Evolutionary conservation across 2,329 filamentous ascomycete genomes (phyloP), one percentile per base, ranked within the genome.

Genomic region (Knufia petricola): DNA sequence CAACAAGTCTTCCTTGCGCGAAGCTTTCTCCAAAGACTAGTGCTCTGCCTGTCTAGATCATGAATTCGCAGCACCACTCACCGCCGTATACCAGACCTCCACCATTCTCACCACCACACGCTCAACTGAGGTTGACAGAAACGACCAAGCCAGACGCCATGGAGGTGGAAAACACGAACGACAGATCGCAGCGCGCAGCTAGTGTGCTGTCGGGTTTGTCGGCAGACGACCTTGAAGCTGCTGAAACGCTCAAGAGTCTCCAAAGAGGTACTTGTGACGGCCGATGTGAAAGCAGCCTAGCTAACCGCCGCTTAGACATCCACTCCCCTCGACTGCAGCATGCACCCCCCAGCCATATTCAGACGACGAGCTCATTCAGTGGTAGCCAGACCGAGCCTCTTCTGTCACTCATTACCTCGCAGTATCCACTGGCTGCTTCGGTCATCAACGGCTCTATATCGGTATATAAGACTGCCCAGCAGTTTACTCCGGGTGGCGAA

Each of bases 401-500:
- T 4, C 72, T 96, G 2, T 85, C 87, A 3, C 78, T 96, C 1
- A 77, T 96, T 19, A 94, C 88, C 0, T 89, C 87, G 2, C 86
- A 86, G 1, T 88, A 95, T 61, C 90, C 90, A 0, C 73, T 94
- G 52, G 77, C 95, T 13, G 87, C 86, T 8, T 87, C 81, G 23
- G 87, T 88, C 0, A 89, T 94, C 58, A 87, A 86, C 56, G 82
- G 83, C 46, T 90, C 88, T 0, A 77, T 90, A 6, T 87, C 85
- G 1, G 87, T 86, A 1, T 96, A 96, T 64, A 83, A 84, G 23
- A 82, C 78, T 2, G 88, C 86, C 9, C 95, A 96, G 66, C 87
- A 89, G 57, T 94, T 90, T 60, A 94, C 87, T 1, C 88, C 90
- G 0, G 80, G 88, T 52, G 90, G 87, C 42, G 87, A 95, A 63